Evolutionary conservation across 768 basidiomycete genomes (phyloP).

Genomic region (Termitomyces sp.): DNA sequence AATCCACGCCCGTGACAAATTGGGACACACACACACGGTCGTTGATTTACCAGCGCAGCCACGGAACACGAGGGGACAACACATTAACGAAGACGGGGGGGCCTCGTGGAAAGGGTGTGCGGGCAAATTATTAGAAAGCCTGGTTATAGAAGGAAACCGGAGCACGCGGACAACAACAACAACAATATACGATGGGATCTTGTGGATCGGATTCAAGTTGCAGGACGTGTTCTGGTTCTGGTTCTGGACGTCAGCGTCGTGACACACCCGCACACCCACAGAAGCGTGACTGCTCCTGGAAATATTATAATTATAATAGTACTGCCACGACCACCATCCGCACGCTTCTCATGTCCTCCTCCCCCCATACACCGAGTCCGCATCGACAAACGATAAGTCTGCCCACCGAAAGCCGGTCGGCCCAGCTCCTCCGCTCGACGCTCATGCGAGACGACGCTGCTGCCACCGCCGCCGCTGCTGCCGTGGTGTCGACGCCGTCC

Average conservation of each 20-base stretch:
- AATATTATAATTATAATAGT: background rate
- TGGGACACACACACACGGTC: no score
- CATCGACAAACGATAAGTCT: no score
- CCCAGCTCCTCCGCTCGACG: constrained; percentile 1
- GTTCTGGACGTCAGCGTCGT: no score
- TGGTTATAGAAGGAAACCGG: background rate
- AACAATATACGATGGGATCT: background rate
- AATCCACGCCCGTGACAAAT: no score
- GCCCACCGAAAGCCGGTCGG: background rate
- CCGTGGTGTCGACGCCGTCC: background rate
- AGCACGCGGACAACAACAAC: background rate
- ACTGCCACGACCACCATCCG: background rate
- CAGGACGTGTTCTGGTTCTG: no score
- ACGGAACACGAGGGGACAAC: background rate
- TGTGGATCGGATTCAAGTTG: background rate
- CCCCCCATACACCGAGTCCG: background rate
- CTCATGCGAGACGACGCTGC: background rate
- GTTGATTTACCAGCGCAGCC: no score
- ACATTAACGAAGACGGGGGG: background rate
- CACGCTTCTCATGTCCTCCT: background rate
- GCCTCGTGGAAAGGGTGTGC: background rate
- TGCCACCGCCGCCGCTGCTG: background rate
- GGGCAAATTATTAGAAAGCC: background rate
- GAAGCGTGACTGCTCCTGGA: no score
- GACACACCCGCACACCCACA: no score